phyloP scores from a whole-genome alignment of 495 filamentous ascomycete species.

The Lasiosphaeriaceae sp. region DNA sequence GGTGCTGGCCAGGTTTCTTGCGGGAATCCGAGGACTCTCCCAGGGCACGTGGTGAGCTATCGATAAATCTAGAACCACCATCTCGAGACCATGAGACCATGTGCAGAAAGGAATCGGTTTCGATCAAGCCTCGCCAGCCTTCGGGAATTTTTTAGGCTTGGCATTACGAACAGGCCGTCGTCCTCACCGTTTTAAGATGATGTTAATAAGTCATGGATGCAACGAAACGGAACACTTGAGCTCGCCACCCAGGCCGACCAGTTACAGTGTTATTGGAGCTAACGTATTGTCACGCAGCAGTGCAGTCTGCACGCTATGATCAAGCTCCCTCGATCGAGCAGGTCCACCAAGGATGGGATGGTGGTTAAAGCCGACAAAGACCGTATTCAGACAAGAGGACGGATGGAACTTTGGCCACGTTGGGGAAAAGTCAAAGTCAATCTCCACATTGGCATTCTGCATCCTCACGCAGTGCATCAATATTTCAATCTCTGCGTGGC shows the following conservation, averaged over 20 bases:
- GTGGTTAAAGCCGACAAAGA: neutral
- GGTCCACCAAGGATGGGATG: neutral
- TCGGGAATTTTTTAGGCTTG: too few species aligned
- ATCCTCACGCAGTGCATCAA: conserved; percentile 7
- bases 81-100: too few species aligned
- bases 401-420: neutral
- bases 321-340: conserved; percentile 10
- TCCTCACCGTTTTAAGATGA: too few species aligned
- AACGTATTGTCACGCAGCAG: conserved; percentile 3
- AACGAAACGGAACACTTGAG: neutral
- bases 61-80: too few species aligned
- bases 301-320: conserved; percentile 14
- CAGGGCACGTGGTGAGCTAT: too few species aligned
- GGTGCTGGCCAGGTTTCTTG: too few species aligned
- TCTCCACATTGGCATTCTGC: conserved; percentile 10
- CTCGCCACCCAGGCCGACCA: neutral
- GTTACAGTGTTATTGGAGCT: neutral
- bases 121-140: too few species aligned
- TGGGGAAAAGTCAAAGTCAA: conserved; percentile 1
- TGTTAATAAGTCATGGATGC: neutral
- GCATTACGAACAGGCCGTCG: too few species aligned
- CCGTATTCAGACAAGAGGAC: neutral
- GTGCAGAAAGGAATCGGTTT: too few species aligned
- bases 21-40: too few species aligned
- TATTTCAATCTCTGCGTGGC: conserved; percentile 20